Base-by-base conservation (phyloP, 805 yeast species). In the Schwanniomyces sp. region DNA sequence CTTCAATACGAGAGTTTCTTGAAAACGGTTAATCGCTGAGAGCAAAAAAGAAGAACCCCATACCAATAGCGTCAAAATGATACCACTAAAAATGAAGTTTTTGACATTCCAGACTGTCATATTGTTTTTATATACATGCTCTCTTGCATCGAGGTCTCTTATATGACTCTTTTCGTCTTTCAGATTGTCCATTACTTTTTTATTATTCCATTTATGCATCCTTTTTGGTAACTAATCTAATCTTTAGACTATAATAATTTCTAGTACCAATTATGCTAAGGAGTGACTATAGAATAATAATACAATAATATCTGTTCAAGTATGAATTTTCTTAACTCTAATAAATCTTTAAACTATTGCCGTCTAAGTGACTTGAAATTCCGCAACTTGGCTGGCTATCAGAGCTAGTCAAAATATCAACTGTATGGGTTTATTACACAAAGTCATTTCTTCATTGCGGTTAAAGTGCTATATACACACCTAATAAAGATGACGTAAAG, bases 41-140 rank as follows among this genome's bases (percentile, higher is more conserved):
- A 67, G 34, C 29, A 70, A 60, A 45, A 69, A 56, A 3, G 65
- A 64, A 1, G 69, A 55, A 4, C 77, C 77, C 74, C 74, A 72
- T 25, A 72, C 48, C 29, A 72, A 55, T 4, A 64, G 43, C 0
- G 64, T 62, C 12, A 66, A 38, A n/a, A 71, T 40, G 0, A 53
- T 44, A 7, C 62, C 65, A 7, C 46, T 40, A n/a, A 42, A 16
- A 9, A 49, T 29, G 12, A 48, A 26, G 14, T 40, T 43, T 30
- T 43, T 47, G 29, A 46, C 16, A 29, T 34, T 36, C 27, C 40
- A 21, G 4, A 10, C 9, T 37, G 4, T 18, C 7, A 7, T 9
- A 10, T n/a, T 14, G 21, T 32, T 12, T 37, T 3, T 37, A 21
- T 12, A 14, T 11, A 9, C 7, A 37, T 24, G 5, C 9, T 24